phyloP scores from a whole-genome alignment of 1,284 basidiomycete species.

The Fistulinella staudtii region DNA sequence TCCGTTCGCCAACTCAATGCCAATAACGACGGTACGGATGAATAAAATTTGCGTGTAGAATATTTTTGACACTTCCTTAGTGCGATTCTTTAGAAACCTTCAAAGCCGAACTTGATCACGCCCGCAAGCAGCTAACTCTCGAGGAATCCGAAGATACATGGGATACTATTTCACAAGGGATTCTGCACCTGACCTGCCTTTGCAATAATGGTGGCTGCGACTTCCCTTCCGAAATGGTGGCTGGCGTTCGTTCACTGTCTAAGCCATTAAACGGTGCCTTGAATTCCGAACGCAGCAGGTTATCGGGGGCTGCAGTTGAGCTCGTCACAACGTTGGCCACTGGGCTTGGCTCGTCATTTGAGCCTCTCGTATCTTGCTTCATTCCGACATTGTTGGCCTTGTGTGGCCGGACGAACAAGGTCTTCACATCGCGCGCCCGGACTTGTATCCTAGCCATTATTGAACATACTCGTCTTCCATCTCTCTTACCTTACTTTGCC shows the following conservation, averaged over 20 bases:
- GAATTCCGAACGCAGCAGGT: slow-evolving; percentile 71
- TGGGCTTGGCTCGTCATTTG: slow-evolving; percentile 60
- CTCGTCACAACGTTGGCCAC: slow-evolving; percentile 53
- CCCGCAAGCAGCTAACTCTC: slow-evolving; percentile 46
- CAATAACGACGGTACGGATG: slow-evolving; percentile 28
- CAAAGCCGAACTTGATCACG: slow-evolving; percentile 39
- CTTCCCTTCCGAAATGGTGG: slow-evolving; percentile 52
- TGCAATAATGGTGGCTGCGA: slow-evolving; percentile 55
- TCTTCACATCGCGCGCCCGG: slow-evolving; percentile 66
- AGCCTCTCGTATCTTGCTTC: slow-evolving; percentile 64
- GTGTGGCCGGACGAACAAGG: slow-evolving; percentile 78
- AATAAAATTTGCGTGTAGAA: accelerated
- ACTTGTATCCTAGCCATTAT: slow-evolving; percentile 59
- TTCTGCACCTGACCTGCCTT: slow-evolving; percentile 53
- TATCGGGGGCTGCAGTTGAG: slow-evolving; percentile 72
- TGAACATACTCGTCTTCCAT: slow-evolving; percentile 65
- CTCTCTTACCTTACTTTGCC: slow-evolving; percentile 60
- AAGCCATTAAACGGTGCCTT: slow-evolving; percentile 59
- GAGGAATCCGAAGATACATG: slow-evolving; percentile 80
- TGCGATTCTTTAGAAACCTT: slow-evolving; percentile 37
- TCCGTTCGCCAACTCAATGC: slow-evolving; percentile 19
- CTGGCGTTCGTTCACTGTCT: slow-evolving; percentile 50
- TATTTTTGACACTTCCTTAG: slow-evolving; percentile 15
- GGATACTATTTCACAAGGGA: slow-evolving; percentile 64
- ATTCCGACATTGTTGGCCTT: slow-evolving; percentile 66